Evolutionary conservation across 2,329 filamentous ascomycete species (phyloP).

Genomic region (Fusarium sp.): DNA sequence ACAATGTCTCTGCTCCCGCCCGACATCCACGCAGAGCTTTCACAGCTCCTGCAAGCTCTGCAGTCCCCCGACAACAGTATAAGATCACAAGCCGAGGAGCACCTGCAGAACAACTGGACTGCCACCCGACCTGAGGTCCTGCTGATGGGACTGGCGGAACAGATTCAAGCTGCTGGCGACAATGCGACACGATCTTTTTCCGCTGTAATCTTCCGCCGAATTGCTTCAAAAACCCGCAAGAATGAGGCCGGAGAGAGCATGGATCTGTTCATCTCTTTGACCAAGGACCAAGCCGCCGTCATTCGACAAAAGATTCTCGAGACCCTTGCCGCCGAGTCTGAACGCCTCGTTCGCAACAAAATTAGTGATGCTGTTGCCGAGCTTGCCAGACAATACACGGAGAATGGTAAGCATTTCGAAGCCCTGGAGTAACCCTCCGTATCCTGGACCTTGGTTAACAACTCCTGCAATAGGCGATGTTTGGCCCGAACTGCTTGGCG

Average conservation of each 20-base stretch:
- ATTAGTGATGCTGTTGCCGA: conserved; percentile 98
- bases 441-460: conserved; percentile 27
- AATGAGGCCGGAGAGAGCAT: conserved; percentile 74
- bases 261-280: conserved; percentile 87
- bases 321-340: conserved; percentile 76
- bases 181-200: conserved; percentile 87
- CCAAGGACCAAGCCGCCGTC: conserved; percentile 75
- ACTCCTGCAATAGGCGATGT: conserved; percentile 68
- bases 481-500: conserved; percentile 89
- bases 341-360: conserved; percentile 86
- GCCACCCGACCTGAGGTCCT: conserved; percentile 82
- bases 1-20: conserved; percentile 86
- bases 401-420: conserved; percentile 73
- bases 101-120: conserved; percentile 92
- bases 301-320: conserved; percentile 88
- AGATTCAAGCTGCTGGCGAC: conserved; percentile 82
- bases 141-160: conserved; percentile 93
- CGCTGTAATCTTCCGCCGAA: conserved; percentile 92
- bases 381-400: conserved; percentile 92
- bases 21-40: conserved; percentile 85
- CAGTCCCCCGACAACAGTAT: conserved; percentile 89
- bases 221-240: conserved; percentile 89
- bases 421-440: background rate
- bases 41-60: conserved; percentile 86
- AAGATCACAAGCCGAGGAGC: conserved; percentile 87